A percentile compares a stretch with the other conserved stretches of the same genome.
Conservation (phyloP, 1,284 basidiomycete species). For the Leccinum cinnamomeum region DNA sequence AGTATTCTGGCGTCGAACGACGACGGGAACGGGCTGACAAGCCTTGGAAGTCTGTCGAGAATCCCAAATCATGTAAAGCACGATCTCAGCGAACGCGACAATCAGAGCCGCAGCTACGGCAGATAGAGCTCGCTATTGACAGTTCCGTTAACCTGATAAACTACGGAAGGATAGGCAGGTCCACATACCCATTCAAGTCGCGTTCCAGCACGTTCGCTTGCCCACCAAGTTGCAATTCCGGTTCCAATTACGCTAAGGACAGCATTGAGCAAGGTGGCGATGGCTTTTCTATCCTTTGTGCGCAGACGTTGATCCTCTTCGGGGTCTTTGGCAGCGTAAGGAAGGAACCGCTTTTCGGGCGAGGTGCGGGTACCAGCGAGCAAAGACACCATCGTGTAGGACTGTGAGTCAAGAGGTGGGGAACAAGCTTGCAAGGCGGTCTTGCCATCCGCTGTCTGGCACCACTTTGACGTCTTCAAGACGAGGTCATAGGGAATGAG, state of each 20-base stretch:
- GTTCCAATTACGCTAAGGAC: conserved; percentile 66
- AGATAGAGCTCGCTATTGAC: conserved; percentile 57
- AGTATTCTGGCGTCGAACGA: conserved; percentile 36
- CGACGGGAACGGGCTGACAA: conserved; percentile 19
- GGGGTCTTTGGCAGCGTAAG: conserved; percentile 43
- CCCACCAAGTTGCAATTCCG: conserved; percentile 71
- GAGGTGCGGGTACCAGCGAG: conserved; percentile 74
- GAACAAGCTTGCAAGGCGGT: conserved; percentile 43
- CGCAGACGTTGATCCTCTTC: conserved; percentile 41
- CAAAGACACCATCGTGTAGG: conserved; percentile 70
- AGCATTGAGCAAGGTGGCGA: conserved; percentile 68
- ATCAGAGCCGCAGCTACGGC: conserved; percentile 57
- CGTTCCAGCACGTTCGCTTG: conserved; percentile 61
- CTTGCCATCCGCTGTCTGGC: conserved; percentile 51
- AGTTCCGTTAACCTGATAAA: conserved; percentile 9
- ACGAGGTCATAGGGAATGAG: conserved; percentile 64
- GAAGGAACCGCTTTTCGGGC: conserved; percentile 66
- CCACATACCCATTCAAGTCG: conserved; percentile 64
- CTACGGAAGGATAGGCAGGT: neutral
- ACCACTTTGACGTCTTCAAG: conserved; percentile 63
- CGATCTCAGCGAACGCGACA: conserved; percentile 65
- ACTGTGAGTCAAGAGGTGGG: conserved; percentile 48
- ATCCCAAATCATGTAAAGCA: conserved; percentile 72
- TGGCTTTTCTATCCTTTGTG: conserved; percentile 58
- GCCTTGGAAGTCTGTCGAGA: conserved; percentile 40